Evolutionary conservation across 1,139 yeast genomes (phyloP).

Genomic region (Debaryomyces coudertii): DNA sequence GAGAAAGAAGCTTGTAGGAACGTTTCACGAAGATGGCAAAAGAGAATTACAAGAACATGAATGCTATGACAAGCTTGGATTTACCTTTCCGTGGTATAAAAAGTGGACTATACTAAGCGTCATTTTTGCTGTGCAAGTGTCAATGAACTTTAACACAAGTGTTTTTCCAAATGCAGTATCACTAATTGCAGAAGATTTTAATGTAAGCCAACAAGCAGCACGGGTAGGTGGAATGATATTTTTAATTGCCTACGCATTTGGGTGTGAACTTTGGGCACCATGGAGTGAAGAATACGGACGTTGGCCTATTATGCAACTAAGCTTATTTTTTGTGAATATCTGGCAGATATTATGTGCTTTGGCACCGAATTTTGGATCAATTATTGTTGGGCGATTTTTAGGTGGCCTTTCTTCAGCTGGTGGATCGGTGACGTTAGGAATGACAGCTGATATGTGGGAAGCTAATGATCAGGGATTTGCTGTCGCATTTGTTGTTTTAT

Average conservation of each 20-base stretch:
- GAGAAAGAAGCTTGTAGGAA: background rate
- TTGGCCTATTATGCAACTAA: constrained; percentile 37
- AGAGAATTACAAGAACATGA: constrained; percentile 33
- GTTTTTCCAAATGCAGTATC: constrained; percentile 34
- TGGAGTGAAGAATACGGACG: constrained; percentile 42
- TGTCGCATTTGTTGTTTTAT: constrained; percentile 38
- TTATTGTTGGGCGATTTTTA: constrained; percentile 31
- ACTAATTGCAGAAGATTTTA: constrained; percentile 30
- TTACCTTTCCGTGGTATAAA: constrained; percentile 26
- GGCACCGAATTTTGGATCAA: constrained; percentile 35
- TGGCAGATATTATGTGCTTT: constrained; percentile 39
- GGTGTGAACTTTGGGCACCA: constrained; percentile 45
- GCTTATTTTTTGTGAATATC: constrained; percentile 34
- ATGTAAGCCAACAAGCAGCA: constrained; percentile 31
- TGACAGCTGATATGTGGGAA: constrained; percentile 43
- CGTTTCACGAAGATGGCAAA: constrained; percentile 21
- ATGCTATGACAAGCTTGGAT: constrained; percentile 35
- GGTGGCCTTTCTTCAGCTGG: constrained; percentile 37
- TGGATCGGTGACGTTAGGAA: constrained; percentile 42
- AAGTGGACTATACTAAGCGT: constrained; percentile 37
- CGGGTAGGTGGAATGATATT: constrained; percentile 37
- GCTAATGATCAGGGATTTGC: constrained; percentile 38
- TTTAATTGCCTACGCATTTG: constrained; percentile 38
- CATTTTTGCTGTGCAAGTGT: constrained; percentile 35
- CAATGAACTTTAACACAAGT: constrained; percentile 41